Percentiles rank a stretch among this genome's conserved stretches.
These are phyloP conservation scores for Penicillium flavigenum DNA, from an alignment of 495 filamentous ascomycete species.

Conservation along the genomic window DNA sequence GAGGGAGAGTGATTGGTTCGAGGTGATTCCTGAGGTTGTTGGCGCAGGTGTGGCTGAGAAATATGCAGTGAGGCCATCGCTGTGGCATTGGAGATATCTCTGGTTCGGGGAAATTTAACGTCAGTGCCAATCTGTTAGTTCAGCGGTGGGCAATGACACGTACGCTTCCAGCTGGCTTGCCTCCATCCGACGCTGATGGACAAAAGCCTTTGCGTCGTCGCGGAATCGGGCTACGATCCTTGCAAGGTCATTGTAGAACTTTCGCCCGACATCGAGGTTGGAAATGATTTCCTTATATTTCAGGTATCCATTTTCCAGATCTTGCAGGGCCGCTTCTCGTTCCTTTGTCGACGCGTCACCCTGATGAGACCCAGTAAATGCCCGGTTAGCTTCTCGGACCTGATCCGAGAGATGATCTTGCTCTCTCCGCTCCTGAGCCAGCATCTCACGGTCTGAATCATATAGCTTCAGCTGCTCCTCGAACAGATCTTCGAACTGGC, in stretches of 20 bases:
- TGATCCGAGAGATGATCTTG: slow-evolving; percentile 70
- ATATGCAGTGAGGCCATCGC: slow-evolving; percentile 63
- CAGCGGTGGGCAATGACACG: slow-evolving; percentile 18
- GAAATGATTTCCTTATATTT: slow-evolving; percentile 93
- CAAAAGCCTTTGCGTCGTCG: slow-evolving; percentile 76
- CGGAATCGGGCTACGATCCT: slow-evolving; percentile 77
- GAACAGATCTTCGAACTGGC: slow-evolving; percentile 89
- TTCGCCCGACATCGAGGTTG: slow-evolving; percentile 83
- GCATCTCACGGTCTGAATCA: slow-evolving; percentile 66
- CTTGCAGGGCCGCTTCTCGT: slow-evolving; percentile 82
- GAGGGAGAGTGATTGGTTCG: slow-evolving; percentile 23
- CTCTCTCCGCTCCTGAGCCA: slow-evolving; percentile 69
- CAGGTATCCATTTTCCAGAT: slow-evolving; percentile 85
- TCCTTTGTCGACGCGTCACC: slow-evolving; percentile 75
- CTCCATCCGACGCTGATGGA: slow-evolving; percentile 75
- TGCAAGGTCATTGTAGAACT: slow-evolving; percentile 95
- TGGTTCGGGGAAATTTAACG: slow-evolving; percentile 28
- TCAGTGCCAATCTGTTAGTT: background rate
- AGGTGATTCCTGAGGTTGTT: slow-evolving; percentile 28
- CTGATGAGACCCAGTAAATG: slow-evolving; percentile 66
- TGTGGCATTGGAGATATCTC: slow-evolving; percentile 58
- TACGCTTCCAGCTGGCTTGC: slow-evolving; percentile 74
- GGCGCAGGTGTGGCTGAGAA: slow-evolving; percentile 40
- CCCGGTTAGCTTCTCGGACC: slow-evolving; percentile 70
- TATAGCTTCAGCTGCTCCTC: slow-evolving; percentile 79